These are phyloP conservation scores for Paramecium pentaurelia DNA, from an alignment of 73 alveolate genomes.

Conservation along the genomic window DNA sequence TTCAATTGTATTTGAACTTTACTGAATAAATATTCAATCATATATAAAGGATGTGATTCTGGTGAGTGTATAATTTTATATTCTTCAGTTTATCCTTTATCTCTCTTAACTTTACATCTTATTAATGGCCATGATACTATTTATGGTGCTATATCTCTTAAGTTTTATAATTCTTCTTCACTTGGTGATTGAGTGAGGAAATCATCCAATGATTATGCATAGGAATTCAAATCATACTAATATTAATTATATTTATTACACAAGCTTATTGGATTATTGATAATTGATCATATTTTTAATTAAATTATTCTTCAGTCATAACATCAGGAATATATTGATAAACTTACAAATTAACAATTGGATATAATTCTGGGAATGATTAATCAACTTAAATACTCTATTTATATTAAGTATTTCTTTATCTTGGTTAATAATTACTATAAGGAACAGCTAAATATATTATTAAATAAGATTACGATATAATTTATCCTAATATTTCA, in stretches of 20 bases:
- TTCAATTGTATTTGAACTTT: not conserved
- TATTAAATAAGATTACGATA: not conserved
- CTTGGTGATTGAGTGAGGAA: not conserved
- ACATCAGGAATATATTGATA: not conserved
- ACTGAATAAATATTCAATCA: not conserved
- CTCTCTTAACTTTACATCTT: not conserved
- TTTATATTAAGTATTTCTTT: constrained; percentile 24
- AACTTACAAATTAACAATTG: not conserved
- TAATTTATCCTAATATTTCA: not conserved
- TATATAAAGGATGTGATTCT: not conserved
- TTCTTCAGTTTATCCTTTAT: not conserved
- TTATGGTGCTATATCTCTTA: not conserved
- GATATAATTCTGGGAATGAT: constrained; percentile 16
- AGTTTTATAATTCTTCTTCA: not conserved
- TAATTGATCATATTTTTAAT: not conserved
- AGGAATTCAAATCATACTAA: constrained; percentile 6
- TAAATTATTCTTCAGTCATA: not conserved
- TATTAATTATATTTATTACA: not conserved
- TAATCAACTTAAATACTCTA: not conserved
- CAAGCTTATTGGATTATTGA: not conserved
- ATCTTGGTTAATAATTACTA: constrained; percentile 18
- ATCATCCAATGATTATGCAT: constrained; percentile 7
- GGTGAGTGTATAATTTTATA: not conserved
- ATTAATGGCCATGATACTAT: constrained; percentile 18
- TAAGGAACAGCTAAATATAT: constrained; percentile 18